Conservation (phyloP, 176 grass and related monocot species). For the Juncus effusus region DNA sequence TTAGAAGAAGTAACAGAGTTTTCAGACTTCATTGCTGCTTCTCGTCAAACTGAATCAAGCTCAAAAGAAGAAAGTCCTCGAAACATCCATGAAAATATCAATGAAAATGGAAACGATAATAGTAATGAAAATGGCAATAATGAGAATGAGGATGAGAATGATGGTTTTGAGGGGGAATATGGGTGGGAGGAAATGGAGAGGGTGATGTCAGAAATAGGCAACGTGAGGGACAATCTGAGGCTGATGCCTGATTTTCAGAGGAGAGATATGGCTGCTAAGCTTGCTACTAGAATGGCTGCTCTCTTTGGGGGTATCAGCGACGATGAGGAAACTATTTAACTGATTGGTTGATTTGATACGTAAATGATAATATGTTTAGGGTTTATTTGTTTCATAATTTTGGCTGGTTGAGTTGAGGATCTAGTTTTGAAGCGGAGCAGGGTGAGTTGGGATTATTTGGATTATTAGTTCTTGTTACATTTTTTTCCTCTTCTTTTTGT, state of each 20-base stretch:
- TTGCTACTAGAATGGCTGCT: slow-evolving; percentile 85
- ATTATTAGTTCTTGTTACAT: neutral
- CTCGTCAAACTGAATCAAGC: slow-evolving; percentile 24
- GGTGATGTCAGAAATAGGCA: slow-evolving; percentile 85
- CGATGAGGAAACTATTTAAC: slow-evolving; percentile 33
- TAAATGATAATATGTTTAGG: neutral
- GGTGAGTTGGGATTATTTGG: neutral
- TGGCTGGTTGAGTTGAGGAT: neutral
- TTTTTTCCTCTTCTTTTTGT: neutral
- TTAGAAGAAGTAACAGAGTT: slow-evolving; percentile 39
- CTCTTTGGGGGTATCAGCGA: slow-evolving; percentile 72
- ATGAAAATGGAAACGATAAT: slow-evolving; percentile 16
- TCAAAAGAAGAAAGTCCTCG: slow-evolving; percentile 24
- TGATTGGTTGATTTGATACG: neutral
- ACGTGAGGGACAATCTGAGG: slow-evolving; percentile 73
- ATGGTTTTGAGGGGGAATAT: slow-evolving; percentile 37
- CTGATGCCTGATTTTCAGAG: slow-evolving; percentile 89
- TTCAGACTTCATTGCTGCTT: slow-evolving; percentile 34
- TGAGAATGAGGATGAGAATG: slow-evolving; percentile 36
- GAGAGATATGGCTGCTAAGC: slow-evolving; percentile 76
- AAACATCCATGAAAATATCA: slow-evolving; percentile 14
- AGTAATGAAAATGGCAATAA: slow-evolving; percentile 14
- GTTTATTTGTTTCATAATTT: neutral
- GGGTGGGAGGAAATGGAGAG: slow-evolving; percentile 75
- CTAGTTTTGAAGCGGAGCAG: slow-evolving; percentile 8